These are phyloP conservation scores for Cyberlindnera euphorbiiphila DNA, from an alignment of 805 yeast species.

Conservation along the genomic window DNA sequence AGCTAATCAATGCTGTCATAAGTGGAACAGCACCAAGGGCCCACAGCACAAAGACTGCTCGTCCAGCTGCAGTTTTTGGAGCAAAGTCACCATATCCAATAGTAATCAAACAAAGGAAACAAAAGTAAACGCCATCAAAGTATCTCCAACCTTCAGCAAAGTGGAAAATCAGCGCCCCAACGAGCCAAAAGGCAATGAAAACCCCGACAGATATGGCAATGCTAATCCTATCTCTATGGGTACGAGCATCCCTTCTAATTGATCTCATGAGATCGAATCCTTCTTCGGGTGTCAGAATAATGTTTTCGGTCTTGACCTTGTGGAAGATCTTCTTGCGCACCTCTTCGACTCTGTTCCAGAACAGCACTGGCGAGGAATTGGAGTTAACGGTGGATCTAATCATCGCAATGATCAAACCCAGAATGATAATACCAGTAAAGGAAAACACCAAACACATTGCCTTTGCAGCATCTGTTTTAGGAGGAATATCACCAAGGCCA, in stretches of 20 bases:
- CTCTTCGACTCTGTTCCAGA: constrained; percentile 61
- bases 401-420: constrained; percentile 72
- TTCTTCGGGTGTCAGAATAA: constrained; percentile 37
- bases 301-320: constrained; percentile 15
- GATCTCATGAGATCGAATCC: constrained; percentile 55
- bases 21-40: constrained; percentile 79
- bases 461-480: constrained; percentile 48
- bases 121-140: constrained; percentile 69
- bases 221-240: constrained; percentile 34
- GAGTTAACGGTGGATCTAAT: constrained; percentile 60
- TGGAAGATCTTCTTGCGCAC: constrained; percentile 36
- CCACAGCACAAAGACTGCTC: constrained; percentile 76
- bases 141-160: constrained; percentile 68
- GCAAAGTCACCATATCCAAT: constrained; percentile 82
- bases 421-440: constrained; percentile 61
- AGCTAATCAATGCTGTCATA: constrained; percentile 77
- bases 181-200: constrained; percentile 59
- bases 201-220: constrained; percentile 37
- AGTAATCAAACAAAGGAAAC: constrained; percentile 70
- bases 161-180: constrained; percentile 67
- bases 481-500: constrained; percentile 75
- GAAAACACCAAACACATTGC: constrained; percentile 62
- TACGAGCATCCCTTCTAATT: constrained; percentile 41
- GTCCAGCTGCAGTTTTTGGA: constrained; percentile 61
- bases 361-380: constrained; percentile 58